Base-by-base conservation (phyloP, 306 rosid genomes). In the Carpinus viminea region DNA sequence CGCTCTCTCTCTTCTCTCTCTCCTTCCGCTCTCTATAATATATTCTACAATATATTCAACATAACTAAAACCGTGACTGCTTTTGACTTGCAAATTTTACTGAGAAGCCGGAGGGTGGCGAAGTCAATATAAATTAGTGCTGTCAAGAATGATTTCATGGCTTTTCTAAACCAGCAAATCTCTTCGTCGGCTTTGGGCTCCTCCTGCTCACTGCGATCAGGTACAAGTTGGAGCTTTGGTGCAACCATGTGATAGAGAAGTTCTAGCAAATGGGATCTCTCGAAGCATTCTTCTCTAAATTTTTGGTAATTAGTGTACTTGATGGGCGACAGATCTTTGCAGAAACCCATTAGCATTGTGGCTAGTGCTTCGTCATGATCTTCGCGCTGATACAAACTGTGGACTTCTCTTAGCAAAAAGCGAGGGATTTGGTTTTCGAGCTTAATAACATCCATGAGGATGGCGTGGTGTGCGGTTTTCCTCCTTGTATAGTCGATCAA, bases 391-490 rank as follows among this genome's bases (percentile, higher is more conserved):
- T 12, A 26, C 47, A 60, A 26, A 3, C 12, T 47, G 4, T 21
- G 47, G 17, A 75, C 71, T 41, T 75, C 47, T 17, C 57, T 75
- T 4, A 60, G 18, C 28, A 75, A 43, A 36, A 46, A 75, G 8
- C 60, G 45, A 24, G 78, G 70, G 16, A 59, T 75, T 75, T 75
- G 78, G 56, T 75, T 75, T 12, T 60, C 78, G 15, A 75, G 20
- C 78, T 60, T 75, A 16, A 75, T 18, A 12, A 75, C 7, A 61
- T 75, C 78, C 53, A 48, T 59, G 4, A 75, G 78, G 11, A 75
- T 60, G 0, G 70, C 78, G 4, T 75, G 16, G 28, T 75, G 47
- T 52, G n/a, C 3, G 0, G 71, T 18, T 38, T 60, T 59, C 47
- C 70, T 60, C n/a, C 56, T 10, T 3, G 78, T 47, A 9, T 21